Evolutionary conservation across 768 basidiomycete genomes (phyloP).

Genomic region (Inosperma sp.): DNA sequence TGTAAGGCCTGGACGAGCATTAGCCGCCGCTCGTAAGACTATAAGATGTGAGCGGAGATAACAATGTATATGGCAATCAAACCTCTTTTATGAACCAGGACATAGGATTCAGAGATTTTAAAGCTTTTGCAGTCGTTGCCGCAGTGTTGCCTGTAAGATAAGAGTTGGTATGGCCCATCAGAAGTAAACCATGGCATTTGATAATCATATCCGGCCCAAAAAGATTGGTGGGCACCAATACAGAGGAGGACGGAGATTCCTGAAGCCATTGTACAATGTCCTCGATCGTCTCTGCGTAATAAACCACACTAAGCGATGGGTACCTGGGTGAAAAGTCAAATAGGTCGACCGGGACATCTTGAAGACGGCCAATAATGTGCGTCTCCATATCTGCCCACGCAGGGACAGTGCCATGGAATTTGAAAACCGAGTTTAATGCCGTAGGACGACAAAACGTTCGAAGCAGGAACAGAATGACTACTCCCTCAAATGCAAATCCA

Average conservation of each 20-base stretch:
- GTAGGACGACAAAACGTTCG: slow-evolving; percentile 10
- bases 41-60: neutral
- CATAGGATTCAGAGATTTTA: slow-evolving; percentile 13
- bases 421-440: slow-evolving; percentile 6
- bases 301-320: slow-evolving; percentile 14
- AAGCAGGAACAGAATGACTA: slow-evolving; percentile 15
- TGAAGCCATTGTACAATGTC: slow-evolving; percentile 12
- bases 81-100: slow-evolving; percentile 14
- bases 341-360: slow-evolving; percentile 13
- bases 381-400: slow-evolving; percentile 6
- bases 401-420: slow-evolving; percentile 9
- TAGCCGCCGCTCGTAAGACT: neutral
- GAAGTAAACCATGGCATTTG: slow-evolving; percentile 1
- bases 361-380: slow-evolving; percentile 10
- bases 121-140: slow-evolving; percentile 4
- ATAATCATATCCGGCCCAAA: slow-evolving; percentile 16
- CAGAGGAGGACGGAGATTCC: slow-evolving; percentile 5
- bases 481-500: slow-evolving; percentile 15
- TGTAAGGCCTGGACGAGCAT: slow-evolving; percentile 14
- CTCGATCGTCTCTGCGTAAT: slow-evolving; percentile 12
- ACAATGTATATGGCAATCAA: neutral
- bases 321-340: slow-evolving; percentile 10
- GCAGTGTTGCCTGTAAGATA: slow-evolving; percentile 8
- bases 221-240: slow-evolving; percentile 10
- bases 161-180: slow-evolving; percentile 18